Evolutionary conservation across 2,329 filamentous ascomycete species (phyloP).

Genomic region (Phoma sp.): DNA sequence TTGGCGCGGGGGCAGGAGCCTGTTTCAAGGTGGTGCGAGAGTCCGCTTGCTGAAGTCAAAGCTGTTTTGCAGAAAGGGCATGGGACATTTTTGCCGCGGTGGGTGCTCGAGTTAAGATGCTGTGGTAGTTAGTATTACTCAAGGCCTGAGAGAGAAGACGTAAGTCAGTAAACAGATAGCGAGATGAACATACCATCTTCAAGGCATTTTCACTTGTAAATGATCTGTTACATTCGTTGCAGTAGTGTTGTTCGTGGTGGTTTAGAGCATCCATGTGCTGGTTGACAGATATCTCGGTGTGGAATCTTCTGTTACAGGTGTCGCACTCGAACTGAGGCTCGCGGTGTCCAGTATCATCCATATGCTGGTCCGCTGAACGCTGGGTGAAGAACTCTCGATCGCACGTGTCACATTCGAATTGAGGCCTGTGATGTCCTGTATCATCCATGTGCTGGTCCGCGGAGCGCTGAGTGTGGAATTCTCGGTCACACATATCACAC

Average conservation of each 20-base stretch:
- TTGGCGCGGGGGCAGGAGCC: slow-evolving; percentile 60
- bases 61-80: slow-evolving; percentile 64
- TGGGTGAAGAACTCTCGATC: background rate
- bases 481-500: background rate
- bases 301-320: slow-evolving; percentile 12
- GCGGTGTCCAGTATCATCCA: no score
- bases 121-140: background rate
- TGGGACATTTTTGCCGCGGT: slow-evolving; percentile 53
- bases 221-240: background rate
- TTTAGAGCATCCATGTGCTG: background rate
- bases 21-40: slow-evolving; percentile 64
- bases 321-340: no score
- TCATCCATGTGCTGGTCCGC: background rate
- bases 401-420: slow-evolving; percentile 26
- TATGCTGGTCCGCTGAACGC: background rate
- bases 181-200: slow-evolving; percentile 4
- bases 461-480: background rate
- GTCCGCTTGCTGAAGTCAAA: slow-evolving; percentile 61
- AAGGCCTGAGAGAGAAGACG: background rate
- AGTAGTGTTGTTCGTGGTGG: slow-evolving; percentile 17
- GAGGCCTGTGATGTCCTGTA: no score
- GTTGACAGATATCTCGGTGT: background rate
- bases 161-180: background rate
- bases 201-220: background rate
- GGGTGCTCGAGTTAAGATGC: slow-evolving; percentile 63